Evolutionary conservation across 164 flowering plant species (phyloP).

Genomic region (Annona cherimola): DNA sequence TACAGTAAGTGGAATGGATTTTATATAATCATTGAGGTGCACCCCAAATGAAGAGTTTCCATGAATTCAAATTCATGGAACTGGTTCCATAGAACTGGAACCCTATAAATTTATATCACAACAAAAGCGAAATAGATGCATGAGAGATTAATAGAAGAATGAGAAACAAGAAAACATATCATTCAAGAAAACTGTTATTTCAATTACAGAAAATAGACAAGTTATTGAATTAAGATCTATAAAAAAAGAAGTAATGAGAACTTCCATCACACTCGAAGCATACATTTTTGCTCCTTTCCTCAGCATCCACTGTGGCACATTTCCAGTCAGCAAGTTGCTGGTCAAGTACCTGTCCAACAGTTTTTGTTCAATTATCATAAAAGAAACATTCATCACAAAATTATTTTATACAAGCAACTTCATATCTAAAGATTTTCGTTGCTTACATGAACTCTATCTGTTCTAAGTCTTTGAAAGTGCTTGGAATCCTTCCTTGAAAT

Average conservation of each 20-base stretch:
- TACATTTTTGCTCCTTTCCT: not conserved
- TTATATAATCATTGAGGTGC: too few species aligned
- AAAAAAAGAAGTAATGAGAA: not conserved
- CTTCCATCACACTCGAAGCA: not conserved
- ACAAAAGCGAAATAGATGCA: not conserved
- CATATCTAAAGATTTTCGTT: not conserved
- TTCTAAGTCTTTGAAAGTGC: constrained; percentile 7
- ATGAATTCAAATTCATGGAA: too few species aligned
- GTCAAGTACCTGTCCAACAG: not conserved
- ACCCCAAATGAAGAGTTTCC: too few species aligned
- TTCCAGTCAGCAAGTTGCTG: not conserved
- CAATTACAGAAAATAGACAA: too few species aligned
- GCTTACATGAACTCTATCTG: constrained; percentile 36
- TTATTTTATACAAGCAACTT: not conserved
- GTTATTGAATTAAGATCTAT: not conserved
- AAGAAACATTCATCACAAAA: not conserved
- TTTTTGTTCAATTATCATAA: not conserved
- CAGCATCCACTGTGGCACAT: not conserved
- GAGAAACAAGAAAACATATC: not conserved
- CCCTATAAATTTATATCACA: not conserved
- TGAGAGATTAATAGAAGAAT: not conserved
- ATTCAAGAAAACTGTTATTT: not conserved
- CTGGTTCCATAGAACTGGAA: too few species aligned
- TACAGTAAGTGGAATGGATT: too few species aligned
- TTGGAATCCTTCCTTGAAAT: constrained; percentile 47